A percentile compares a stretch with the other conserved stretches of the same genome.
phyloP scores from a whole-genome alignment of 1,284 basidiomycete species.

The Neolentinus lepideus region DNA sequence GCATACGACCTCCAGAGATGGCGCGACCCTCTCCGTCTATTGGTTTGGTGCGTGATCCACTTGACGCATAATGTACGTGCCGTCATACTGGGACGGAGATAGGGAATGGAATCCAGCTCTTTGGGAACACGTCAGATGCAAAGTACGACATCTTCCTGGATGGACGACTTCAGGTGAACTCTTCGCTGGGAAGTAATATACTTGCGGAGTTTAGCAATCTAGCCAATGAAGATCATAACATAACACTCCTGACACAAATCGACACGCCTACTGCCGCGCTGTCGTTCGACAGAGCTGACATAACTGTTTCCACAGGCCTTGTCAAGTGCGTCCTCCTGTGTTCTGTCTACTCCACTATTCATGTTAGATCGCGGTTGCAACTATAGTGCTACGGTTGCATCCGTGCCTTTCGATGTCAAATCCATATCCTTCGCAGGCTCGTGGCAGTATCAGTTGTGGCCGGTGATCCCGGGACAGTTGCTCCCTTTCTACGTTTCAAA shows the following conservation, averaged over 20 bases:
- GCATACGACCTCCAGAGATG: slow-evolving; percentile 52
- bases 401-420: slow-evolving; percentile 26
- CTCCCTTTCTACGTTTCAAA: slow-evolving; percentile 36
- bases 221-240: slow-evolving; percentile 32
- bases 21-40: slow-evolving; percentile 43
- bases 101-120: slow-evolving; percentile 51
- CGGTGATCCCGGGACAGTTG: slow-evolving; percentile 9
- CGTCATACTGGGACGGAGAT: not conserved
- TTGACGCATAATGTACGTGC: not conserved
- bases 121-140: slow-evolving; percentile 37
- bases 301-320: slow-evolving; percentile 26
- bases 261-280: slow-evolving; percentile 31
- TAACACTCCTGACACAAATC: slow-evolving; percentile 35
- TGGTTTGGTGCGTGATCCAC: slow-evolving; percentile 49
- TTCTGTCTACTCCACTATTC: not conserved
- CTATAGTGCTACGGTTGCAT: not conserved
- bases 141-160: slow-evolving; percentile 42
- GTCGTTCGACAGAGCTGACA: slow-evolving; percentile 40
- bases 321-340: slow-evolving; percentile 21
- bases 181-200: slow-evolving; percentile 22
- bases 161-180: slow-evolving; percentile 18
- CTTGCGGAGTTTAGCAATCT: slow-evolving; percentile 38
- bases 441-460: slow-evolving; percentile 33
- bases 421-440: slow-evolving; percentile 38
- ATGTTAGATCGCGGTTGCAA: not conserved